Conservation (phyloP, 441 rosid species). For the Populus trichocarpa region DNA sequence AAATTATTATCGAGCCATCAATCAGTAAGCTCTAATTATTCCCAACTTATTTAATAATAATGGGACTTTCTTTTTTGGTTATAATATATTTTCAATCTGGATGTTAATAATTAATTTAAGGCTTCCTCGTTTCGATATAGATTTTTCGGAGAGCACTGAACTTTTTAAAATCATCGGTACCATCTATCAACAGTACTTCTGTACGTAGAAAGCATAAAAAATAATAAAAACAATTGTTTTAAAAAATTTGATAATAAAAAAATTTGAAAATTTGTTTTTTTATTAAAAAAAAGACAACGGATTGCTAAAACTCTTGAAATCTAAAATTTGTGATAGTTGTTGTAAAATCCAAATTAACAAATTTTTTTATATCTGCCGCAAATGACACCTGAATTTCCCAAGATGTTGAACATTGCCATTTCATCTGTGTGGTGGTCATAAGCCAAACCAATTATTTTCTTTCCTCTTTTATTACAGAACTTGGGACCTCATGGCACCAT, state of each 20-base stretch:
- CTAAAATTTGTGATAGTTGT: too few species aligned
- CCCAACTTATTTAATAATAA: not conserved
- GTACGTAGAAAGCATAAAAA: not conserved
- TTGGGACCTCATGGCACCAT: conserved; percentile 64
- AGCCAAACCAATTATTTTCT: not conserved
- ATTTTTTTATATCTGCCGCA: not conserved
- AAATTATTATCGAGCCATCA: conserved; percentile 50
- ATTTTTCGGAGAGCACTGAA: not conserved
- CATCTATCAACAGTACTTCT: not conserved
- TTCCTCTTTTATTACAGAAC: conserved; percentile 30
- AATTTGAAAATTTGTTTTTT: too few species aligned
- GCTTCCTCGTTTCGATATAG: too few species aligned
- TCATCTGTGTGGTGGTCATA: not conserved
- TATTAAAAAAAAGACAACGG: too few species aligned
- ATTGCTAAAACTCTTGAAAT: not conserved
- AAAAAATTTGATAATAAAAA: too few species aligned
- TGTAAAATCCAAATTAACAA: not conserved
- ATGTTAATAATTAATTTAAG: too few species aligned
- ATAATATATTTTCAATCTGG: too few species aligned
- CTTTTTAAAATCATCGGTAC: not conserved
- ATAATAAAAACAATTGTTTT: too few species aligned
- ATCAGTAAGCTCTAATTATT: conserved; percentile 29
- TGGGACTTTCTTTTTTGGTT: too few species aligned
- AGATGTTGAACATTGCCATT: not conserved
- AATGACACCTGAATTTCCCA: not conserved